phyloP scores from a whole-genome alignment of 2,329 filamentous ascomycete species.

The Xylaria sp. region DNA sequence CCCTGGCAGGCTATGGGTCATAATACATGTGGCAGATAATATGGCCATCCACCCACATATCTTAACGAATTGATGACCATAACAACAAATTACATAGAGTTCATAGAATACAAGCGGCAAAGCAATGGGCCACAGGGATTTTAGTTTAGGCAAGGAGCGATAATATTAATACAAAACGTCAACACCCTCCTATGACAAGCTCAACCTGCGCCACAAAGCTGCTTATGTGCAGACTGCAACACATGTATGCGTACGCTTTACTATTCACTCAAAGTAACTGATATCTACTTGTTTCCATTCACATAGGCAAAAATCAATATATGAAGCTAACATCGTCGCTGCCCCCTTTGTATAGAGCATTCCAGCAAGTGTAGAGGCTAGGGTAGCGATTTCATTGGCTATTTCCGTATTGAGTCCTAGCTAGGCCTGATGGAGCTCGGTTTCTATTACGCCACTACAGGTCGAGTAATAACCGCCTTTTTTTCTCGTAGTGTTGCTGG shows the following conservation, averaged over 20 bases:
- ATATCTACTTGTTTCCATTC: background rate
- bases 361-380: background rate
- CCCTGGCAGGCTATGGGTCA: background rate
- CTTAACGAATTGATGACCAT: constrained; percentile 13
- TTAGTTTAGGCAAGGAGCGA: constrained; percentile 2
- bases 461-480: background rate
- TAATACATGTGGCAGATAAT: background rate
- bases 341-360: background rate
- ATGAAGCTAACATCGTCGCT: background rate
- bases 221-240: background rate
- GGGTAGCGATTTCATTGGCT: no score
- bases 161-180: background rate
- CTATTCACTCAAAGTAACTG: no score
- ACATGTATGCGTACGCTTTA: no score
- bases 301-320: background rate
- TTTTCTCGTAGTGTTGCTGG: background rate
- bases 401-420: background rate
- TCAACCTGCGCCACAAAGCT: background rate
- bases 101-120: background rate
- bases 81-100: background rate
- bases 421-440: background rate
- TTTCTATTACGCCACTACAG: background rate
- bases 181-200: background rate
- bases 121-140: background rate
- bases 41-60: background rate